Base-by-base conservation (phyloP, 495 filamentous ascomycete genomes). In the Daldinia bambusicola region DNA sequence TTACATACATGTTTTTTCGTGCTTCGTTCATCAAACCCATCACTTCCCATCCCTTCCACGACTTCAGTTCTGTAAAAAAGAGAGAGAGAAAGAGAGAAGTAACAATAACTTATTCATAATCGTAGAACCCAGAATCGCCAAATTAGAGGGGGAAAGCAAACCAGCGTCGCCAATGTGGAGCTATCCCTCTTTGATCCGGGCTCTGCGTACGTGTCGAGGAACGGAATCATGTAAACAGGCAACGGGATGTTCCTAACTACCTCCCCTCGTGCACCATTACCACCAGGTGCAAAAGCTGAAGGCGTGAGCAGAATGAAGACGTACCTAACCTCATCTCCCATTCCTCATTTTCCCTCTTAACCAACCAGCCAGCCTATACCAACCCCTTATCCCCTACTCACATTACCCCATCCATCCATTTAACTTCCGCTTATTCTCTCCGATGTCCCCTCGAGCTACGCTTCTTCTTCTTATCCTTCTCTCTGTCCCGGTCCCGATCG, bases 401-500 rank as follows among this genome's bases (percentile, higher is more conserved):
- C 16, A 7, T 14, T 18, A 22, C 50, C 26, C 31, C 26, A n/a
- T 4, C 10, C 26, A 14, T 31, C 31, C 26, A 32, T 12, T 13
- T 43, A 43, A 2, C 16, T 12, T 12, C 14, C 50, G 1, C 26
- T 12, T 32, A 31, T 12, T 53, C 70, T 84, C 89, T 74, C 87
- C 88, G 78, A 82, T 88, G 74, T 86, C 77, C 78, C 84, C 88
- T 70, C 80, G 81, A 75, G 75, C 78, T 74, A 74, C 80, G 41
- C 77, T 76, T 77, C 81, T 79, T 53, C 50, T 16, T 53, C 22
- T 12, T 14, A 8, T 53, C 50, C 2, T 32, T 30, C 8, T 53
- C 50, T 22, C n/a, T 20, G 1, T 50, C 48, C 48, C 6, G 7
- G 8, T 26, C 45, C 45, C 18, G 72, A 75, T 83, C 40, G 76